Conservation (phyloP, 176 grass and related monocot species). For the Metroxylon sagu region DNA sequence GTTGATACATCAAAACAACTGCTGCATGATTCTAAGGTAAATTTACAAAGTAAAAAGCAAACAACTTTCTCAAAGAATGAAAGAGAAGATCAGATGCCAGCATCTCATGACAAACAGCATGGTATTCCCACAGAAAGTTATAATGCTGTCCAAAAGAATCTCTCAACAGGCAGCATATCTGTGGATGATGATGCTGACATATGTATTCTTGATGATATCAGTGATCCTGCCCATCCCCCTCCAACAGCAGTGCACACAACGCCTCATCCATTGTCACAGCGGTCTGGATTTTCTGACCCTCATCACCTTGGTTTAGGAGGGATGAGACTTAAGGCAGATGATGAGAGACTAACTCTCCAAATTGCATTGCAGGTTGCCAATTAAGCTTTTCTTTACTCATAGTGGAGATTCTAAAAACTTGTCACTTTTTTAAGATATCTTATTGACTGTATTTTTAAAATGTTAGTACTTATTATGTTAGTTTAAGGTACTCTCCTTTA, state of each 20-base stretch:
- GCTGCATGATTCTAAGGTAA: constrained; percentile 27
- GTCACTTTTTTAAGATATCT: too few relatives aligned
- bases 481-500: too few relatives aligned
- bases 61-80: background rate
- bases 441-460: too few relatives aligned
- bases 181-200: constrained; percentile 49
- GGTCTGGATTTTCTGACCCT: constrained; percentile 36
- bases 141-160: constrained; percentile 24
- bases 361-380: constrained; percentile 70
- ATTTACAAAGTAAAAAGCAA: background rate
- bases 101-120: constrained; percentile 34
- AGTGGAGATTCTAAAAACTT: too few relatives aligned
- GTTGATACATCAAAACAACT: constrained; percentile 34
- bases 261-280: constrained; percentile 25
- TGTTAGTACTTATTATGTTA: too few relatives aligned
- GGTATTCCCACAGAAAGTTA: constrained; percentile 19
- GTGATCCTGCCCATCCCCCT: constrained; percentile 21
- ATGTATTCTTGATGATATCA: constrained; percentile 43
- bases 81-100: constrained; percentile 21
- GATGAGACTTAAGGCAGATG: constrained; percentile 44
- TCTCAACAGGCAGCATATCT: constrained; percentile 26
- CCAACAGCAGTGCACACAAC: constrained; percentile 14
- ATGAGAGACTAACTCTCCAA: constrained; percentile 66
- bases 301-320: constrained; percentile 36
- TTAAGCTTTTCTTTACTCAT: background rate